These are phyloP conservation scores for Fusarium sororula DNA, from an alignment of 2,329 filamentous ascomycete genomes.

Conservation along the genomic window DNA sequence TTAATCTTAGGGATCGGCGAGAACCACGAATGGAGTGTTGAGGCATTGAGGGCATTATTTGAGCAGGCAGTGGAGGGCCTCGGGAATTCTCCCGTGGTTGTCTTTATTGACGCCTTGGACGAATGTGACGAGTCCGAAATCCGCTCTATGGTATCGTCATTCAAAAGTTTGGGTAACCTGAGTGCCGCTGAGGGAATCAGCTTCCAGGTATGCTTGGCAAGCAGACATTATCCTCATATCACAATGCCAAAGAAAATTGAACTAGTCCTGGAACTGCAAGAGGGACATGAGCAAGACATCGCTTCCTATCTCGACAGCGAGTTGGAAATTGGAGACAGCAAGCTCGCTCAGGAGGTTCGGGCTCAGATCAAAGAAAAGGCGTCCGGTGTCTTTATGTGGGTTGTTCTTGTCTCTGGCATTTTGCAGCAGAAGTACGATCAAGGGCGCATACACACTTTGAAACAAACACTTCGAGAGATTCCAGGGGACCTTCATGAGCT, in stretches of 20 bases:
- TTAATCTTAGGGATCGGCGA: neutral
- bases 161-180: constrained; percentile 48
- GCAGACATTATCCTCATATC: constrained; percentile 58
- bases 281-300: constrained; percentile 43
- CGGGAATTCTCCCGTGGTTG: fast-evolving
- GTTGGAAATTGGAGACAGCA: neutral
- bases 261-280: constrained; percentile 41
- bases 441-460: constrained; percentile 40
- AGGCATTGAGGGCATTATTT: neutral
- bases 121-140: constrained; percentile 55
- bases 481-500: constrained; percentile 54
- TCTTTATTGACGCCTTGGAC: constrained; percentile 55
- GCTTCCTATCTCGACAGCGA: constrained; percentile 23
- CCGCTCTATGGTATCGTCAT: constrained; percentile 52
- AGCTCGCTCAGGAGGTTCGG: neutral
- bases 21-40: neutral
- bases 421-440: constrained; percentile 47
- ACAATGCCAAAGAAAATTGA: constrained; percentile 39
- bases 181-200: constrained; percentile 12
- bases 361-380: constrained; percentile 48
- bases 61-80: neutral
- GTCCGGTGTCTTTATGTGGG: constrained; percentile 56
- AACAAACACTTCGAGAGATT: constrained; percentile 45
- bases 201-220: constrained; percentile 55
- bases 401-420: constrained; percentile 50